These are phyloP conservation scores for Umbelopsis vinacea DNA, from an alignment of 192 early-diverging fungal species.

Conservation along the genomic window DNA sequence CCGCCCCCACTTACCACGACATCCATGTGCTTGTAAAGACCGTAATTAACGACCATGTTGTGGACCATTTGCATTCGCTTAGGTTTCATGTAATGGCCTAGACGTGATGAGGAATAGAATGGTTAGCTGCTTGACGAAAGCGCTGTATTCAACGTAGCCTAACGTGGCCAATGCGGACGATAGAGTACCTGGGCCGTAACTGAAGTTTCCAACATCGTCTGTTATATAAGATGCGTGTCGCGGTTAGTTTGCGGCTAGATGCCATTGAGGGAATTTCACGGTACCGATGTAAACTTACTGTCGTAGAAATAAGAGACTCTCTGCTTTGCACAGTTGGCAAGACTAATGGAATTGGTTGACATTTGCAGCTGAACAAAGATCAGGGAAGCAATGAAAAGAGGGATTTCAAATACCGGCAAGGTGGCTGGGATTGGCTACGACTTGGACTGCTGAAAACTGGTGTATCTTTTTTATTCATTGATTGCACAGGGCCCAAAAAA, in stretches of 20 bases:
- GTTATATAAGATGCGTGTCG: slow-evolving; percentile 1
- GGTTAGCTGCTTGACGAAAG: neutral
- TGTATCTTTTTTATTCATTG: too few relatives aligned
- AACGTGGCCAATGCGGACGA: too few relatives aligned
- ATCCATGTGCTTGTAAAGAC: slow-evolving; percentile 90
- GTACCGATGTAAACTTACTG: slow-evolving; percentile 31
- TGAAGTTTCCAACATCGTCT: slow-evolving; percentile 82
- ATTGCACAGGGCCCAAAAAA: neutral
- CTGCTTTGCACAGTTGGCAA: slow-evolving; percentile 56
- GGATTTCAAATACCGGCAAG: neutral
- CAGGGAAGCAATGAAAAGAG: neutral
- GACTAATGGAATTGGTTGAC: slow-evolving; percentile 45
- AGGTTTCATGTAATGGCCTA: slow-evolving; percentile 99
- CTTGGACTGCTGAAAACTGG: neutral
- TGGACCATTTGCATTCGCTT: slow-evolving; percentile 93
- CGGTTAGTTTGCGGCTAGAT: neutral
- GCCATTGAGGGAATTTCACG: neutral
- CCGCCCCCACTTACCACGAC: slow-evolving; percentile 55
- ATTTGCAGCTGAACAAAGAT: neutral
- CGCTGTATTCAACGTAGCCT: too few relatives aligned
- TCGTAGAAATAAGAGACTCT: slow-evolving; percentile 69
- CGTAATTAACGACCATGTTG: slow-evolving; percentile 90
- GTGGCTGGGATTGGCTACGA: neutral
- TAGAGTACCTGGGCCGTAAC: slow-evolving; percentile 67
- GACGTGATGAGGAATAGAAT: neutral